Evolutionary conservation across 2,329 filamentous ascomycete species (phyloP).

Genomic region (Penicillium sp.): DNA sequence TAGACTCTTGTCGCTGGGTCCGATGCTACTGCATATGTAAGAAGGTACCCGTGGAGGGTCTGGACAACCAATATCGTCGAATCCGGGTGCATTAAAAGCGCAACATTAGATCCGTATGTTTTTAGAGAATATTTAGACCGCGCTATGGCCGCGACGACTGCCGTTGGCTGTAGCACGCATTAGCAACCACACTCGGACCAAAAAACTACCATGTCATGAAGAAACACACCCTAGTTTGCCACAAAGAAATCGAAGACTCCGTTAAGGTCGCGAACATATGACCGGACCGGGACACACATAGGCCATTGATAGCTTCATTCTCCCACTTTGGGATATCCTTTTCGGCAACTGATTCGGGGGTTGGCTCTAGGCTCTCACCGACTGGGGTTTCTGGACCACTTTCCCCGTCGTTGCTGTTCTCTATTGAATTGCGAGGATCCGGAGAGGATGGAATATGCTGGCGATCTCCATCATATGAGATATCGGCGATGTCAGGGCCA

Average conservation of each 20-base stretch:
- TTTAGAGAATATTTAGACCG: constrained; percentile 77
- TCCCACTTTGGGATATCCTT: constrained; percentile 41
- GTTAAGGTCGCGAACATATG: constrained; percentile 89
- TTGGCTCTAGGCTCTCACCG: constrained; percentile 3
- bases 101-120: constrained; percentile 81
- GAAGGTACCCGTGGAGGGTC: constrained; percentile 80
- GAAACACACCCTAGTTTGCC: constrained; percentile 82
- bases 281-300: constrained; percentile 76
- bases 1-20: constrained; percentile 83
- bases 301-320: constrained; percentile 69
- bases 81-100: constrained; percentile 85
- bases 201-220: not conserved
- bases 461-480: constrained; percentile 27
- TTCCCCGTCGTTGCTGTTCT: constrained; percentile 20
- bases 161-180: constrained; percentile 67
- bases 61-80: constrained; percentile 89
- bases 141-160: constrained; percentile 79
- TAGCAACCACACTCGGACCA: constrained; percentile 25
- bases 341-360: constrained; percentile 24
- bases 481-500: constrained; percentile 39
- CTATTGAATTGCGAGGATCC: constrained; percentile 27
- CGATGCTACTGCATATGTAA: constrained; percentile 89
- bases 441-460: constrained; percentile 14
- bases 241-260: constrained; percentile 80
- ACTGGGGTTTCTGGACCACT: not conserved